Percentiles rank a stretch among this genome's conserved stretches.
phyloP scores from a whole-genome alignment of 2,329 filamentous ascomycete genomes.

The Fragosphaeria purpurea region DNA sequence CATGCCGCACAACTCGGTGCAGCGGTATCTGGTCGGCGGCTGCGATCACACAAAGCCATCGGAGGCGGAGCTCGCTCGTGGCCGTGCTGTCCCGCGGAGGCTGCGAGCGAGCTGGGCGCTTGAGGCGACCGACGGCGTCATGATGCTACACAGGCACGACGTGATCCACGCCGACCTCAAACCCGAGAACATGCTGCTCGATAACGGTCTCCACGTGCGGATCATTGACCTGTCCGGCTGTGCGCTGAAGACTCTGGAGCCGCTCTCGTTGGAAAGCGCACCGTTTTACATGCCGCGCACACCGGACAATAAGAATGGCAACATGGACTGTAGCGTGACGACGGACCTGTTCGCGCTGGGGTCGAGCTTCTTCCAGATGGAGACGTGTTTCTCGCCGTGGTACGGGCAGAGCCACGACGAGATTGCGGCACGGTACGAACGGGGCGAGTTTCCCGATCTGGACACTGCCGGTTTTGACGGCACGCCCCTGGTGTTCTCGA shows the following conservation, averaged over 20 bases:
- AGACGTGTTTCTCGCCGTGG: neutral
- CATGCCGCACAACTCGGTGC: neutral
- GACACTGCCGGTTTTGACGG: neutral
- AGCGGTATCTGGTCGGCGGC: neutral
- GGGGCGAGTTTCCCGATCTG: neutral
- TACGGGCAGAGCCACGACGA: neutral
- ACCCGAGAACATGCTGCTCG: constrained; percentile 4
- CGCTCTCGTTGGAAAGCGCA: neutral
- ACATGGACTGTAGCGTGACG: neutral
- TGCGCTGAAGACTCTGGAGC: neutral
- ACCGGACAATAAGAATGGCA: neutral
- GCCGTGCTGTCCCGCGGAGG: neutral
- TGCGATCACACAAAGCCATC: neutral
- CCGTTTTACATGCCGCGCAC: neutral
- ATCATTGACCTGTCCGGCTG: constrained; percentile 4
- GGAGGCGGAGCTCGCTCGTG: neutral
- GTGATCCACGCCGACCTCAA: constrained; percentile 6
- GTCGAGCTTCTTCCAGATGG: constrained; percentile 4
- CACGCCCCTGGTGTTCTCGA: neutral
- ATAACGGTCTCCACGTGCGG: neutral
- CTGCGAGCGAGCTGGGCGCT: constrained; percentile 1
- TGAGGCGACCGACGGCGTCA: constrained; percentile 1
- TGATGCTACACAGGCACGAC: neutral
- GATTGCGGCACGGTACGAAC: neutral
- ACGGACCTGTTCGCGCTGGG: constrained; percentile 4